Base-by-base conservation (phyloP, 2,329 filamentous ascomycete genomes). In the Diplodia sapinea region DNA sequence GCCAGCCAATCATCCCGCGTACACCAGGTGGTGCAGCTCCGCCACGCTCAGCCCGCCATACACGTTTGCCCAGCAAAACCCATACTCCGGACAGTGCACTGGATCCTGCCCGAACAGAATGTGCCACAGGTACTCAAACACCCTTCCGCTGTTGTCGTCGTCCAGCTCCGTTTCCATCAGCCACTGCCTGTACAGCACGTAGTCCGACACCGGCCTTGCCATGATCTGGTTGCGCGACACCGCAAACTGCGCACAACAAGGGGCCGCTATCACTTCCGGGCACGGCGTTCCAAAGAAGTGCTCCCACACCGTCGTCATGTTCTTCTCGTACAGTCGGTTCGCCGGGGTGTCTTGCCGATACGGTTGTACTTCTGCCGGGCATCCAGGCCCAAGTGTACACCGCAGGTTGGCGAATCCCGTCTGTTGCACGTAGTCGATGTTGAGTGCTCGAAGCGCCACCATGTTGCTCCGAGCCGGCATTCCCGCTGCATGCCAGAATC, bases 351-450 rank as follows among this genome's bases (percentile, higher is more conserved):
- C 70, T 6, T 75, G 69, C 49, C 70, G 70, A 20, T 75, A 73
- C 0, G 76, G 78, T 20, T 77, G 72, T n/a, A 81, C 71, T 56
- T 77, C 79, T 6, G 73, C 75, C 13, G 79, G 80, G 68, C 80
- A 82, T 20, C 79, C 79, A 0, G 77, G 74, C 36, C 72, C 69
- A 49, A 72, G 71, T 15, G 75, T 73, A 71, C 81, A 82, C 13
- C 76, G 74, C 40, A 82, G 72, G 65, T 79, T 79, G 3, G 78
- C 77, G 67, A 79, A 82, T 17, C 80, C 81, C 1, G 74, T 71
- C 2, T 73, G 69, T 51, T 77, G 74, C 33, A 82, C 74, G n/a
- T 76, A 76, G 31, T 77, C 74, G 26, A 77, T 71, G 11, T 78
- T 75, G 13, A 82, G 73, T 47, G 73, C 72, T 13, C 70, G 50